Conservation (phyloP, 768 basidiomycete genomes). For the Suillus americanus region DNA sequence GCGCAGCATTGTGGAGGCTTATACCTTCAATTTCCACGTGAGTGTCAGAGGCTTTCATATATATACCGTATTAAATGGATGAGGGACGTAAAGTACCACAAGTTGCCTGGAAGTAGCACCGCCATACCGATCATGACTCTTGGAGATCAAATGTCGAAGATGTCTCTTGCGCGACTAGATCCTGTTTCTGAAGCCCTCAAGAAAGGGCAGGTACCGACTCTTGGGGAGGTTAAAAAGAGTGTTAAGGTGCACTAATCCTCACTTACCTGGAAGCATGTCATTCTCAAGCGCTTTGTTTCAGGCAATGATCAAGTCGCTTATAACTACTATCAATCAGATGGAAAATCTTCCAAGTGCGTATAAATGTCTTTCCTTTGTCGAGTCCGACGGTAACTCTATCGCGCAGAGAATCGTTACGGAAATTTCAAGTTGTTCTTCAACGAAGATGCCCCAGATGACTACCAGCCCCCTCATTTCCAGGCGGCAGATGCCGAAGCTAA, state of each 20-base stretch:
- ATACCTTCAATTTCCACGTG: slow-evolving; percentile 85
- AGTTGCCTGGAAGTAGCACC: slow-evolving; percentile 56
- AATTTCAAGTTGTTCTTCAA: slow-evolving; percentile 88
- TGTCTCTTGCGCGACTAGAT: slow-evolving; percentile 50
- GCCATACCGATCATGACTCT: slow-evolving; percentile 74
- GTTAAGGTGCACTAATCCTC: slow-evolving; percentile 54
- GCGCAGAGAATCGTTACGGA: slow-evolving; percentile 74
- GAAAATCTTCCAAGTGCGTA: slow-evolving; percentile 72
- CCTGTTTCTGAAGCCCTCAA: slow-evolving; percentile 60
- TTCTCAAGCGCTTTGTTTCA: slow-evolving; percentile 29
- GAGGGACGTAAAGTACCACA: slow-evolving; percentile 56
- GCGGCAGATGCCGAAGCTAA: slow-evolving; percentile 70
- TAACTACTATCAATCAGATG: slow-evolving; percentile 79
- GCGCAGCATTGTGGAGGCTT: slow-evolving; percentile 78
- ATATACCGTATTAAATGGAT: neutral
- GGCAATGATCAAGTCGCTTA: slow-evolving; percentile 74
- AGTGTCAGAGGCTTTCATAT: slow-evolving; percentile 8
- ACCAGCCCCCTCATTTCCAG: slow-evolving; percentile 81
- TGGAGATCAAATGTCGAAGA: slow-evolving; percentile 54
- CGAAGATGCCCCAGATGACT: slow-evolving; percentile 74
- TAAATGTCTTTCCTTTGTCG: neutral
- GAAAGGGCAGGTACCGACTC: slow-evolving; percentile 64
- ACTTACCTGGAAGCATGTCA: neutral
- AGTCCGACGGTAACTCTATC: neutral
- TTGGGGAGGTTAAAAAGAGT: slow-evolving; percentile 80